Evolutionary conservation across 192 early-diverging fungal genomes (phyloP), one percentile per base, ranked within the genome.

Genomic region (Bifiguratus adelaidae): DNA sequence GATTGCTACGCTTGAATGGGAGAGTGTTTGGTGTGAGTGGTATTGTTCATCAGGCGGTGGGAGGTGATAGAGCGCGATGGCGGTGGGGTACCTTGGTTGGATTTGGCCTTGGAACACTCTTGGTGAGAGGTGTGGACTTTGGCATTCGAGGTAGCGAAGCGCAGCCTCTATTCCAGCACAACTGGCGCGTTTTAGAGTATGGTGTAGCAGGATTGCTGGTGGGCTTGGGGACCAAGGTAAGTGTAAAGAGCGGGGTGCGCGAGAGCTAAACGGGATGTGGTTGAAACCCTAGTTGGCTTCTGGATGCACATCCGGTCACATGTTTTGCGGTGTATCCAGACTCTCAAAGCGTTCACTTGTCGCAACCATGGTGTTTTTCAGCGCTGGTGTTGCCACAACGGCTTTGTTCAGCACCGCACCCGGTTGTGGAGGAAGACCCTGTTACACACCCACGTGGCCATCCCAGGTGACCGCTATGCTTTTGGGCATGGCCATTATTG

Each of bases 301-400:
- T 29, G 44, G 44, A 9, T 45, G 44, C 15, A 45, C 44, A 19
- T 45, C 44, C 22, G 44, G 44, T 15, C 44, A 45, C 28, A 45
- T 45, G 44, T 20, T 45, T 16, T 45, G 44, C 32, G 44, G 44
- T 30, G 20, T 45, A 20, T 3, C 44, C 21, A 19, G 44, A 1
- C 32, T 45, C 4, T 45, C 44, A 8, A 45, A 45, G 5, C 24
- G 44, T 4, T 45, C 44, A 16, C 18, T 45, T 9, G 44, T 30
- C 3, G 44, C 44, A 9, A 30, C 44, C 2, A 30, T 30, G 4
- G 32, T 30, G 29, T 45, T 45, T 20, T 45, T 45, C 12, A 19
- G 28, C 12, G 32, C 44, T 13, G 44, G 44, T 18, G 44, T 30
- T 0, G n/a, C 24, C 4, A 45, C 44, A 1, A 30, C 32, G 0